Base-by-base conservation (phyloP, 2,329 filamentous ascomycete species). In the Fusarium ambrosium region DNA sequence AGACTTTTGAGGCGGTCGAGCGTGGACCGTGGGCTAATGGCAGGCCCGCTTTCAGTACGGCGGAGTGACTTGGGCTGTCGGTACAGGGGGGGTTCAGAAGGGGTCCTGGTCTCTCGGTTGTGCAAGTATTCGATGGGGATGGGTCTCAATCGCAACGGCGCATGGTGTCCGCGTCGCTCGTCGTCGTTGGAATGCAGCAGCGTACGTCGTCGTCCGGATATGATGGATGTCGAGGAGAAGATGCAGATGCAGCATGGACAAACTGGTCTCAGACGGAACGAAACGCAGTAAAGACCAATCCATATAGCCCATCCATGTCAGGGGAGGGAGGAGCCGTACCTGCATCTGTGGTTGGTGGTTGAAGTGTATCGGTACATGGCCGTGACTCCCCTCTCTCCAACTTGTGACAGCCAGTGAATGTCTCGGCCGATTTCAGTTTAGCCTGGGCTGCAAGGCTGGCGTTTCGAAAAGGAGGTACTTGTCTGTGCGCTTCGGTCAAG, bases 281-380 rank as follows among this genome's bases (percentile, higher is more conserved):
- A 43, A 45, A 48, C 41, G 37, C 43, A 62, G 56, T 41, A 53
- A 63, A 32, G 55, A 22, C 63, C 59, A 71, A 71, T 59, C 29
- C 53, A 66, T 43, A 55, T 58, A 62, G 55, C 68, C 66, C 66
- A 72, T 77, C 77, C 77, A 78, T 78, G 77, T 78, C 77, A 78
- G 77, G 77, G 77, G 77, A 76, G 62, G 62, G 59, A 68, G 69
- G 62, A 70, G 75, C 66, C 62, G 77, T 74, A 75, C 77, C 76
- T 78, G 76, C 77, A 76, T 76, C 75, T 69, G 63, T 78, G 76
- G 76, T 78, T 78, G 71, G 77, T 75, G 74, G 63, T 75, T 68
- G 37, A 70, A 65, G 60, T 53, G 48, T 58, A 68, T 62, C 56
- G 36, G 71, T 65, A 74, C 66, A 45, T 70, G 64, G 63, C 68